phyloP scores from a whole-genome alignment of 2,329 filamentous ascomycete species.

The Nectriaceae sp. region DNA sequence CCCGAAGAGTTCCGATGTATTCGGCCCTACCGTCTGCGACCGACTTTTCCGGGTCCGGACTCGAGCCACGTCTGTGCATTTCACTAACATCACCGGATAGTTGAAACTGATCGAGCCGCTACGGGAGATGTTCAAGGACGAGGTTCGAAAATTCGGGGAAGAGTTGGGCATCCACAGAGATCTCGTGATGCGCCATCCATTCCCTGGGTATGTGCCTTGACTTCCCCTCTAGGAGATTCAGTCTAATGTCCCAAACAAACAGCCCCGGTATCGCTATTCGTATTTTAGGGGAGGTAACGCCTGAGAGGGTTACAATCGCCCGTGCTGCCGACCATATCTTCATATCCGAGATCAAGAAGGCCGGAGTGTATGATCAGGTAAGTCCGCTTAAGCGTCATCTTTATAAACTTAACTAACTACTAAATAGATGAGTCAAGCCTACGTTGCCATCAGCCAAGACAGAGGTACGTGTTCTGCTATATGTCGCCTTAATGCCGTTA shows the following conservation, averaged over 20 bases:
- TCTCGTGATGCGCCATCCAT: conserved; percentile 16
- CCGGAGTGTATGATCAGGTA: conserved; percentile 69
- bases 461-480: neutral
- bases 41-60: too few relatives aligned
- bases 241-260: neutral
- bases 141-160: conserved; percentile 27
- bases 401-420: conserved; percentile 7
- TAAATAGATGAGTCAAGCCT: conserved; percentile 46
- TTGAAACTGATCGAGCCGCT: too few relatives aligned
- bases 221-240: neutral
- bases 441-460: conserved; percentile 31
- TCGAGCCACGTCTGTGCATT: too few relatives aligned
- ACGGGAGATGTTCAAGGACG: too few relatives aligned
- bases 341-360: conserved; percentile 59
- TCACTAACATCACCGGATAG: too few relatives aligned
- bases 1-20: too few relatives aligned
- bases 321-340: conserved; percentile 37
- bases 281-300: conserved; percentile 82
- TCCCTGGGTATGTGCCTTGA: conserved; percentile 8
- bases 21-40: too few relatives aligned
- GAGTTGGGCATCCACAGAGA: conserved; percentile 28
- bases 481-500: neutral
- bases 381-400: neutral
- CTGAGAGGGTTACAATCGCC: conserved; percentile 75
- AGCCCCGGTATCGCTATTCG: conserved; percentile 71